Conservation (phyloP, 495 filamentous ascomycete species). For the Achaetomiella virescens region DNA sequence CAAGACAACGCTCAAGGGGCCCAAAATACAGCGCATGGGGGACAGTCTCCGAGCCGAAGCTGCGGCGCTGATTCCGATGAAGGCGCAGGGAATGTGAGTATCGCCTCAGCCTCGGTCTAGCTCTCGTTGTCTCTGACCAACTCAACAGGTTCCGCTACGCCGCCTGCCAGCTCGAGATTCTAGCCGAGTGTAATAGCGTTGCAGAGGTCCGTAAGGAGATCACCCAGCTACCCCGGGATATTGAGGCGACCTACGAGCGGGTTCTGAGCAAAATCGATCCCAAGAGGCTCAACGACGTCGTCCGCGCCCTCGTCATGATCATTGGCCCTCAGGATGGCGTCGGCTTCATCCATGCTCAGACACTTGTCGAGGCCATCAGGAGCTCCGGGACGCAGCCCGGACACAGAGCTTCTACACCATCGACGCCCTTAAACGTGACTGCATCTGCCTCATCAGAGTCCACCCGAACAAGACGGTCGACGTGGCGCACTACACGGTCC, state of each 20-base stretch:
- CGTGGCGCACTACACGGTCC: constrained; percentile 17
- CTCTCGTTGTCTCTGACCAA: background rate
- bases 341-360: background rate
- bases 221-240: constrained; percentile 28
- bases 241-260: constrained; percentile 38
- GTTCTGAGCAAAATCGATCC: constrained; percentile 27
- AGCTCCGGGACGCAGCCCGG: background rate
- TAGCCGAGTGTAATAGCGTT: constrained; percentile 20
- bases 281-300: constrained; percentile 23
- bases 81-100: constrained; percentile 35
- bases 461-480: background rate
- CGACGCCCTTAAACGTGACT: background rate
- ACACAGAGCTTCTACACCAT: background rate
- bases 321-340: background rate
- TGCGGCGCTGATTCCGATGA: constrained; percentile 17
- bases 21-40: constrained; percentile 22
- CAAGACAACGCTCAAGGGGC: constrained; percentile 13
- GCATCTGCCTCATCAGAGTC: constrained; percentile 7
- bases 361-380: background rate
- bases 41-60: constrained; percentile 20
- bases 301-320: background rate
- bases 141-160: constrained; percentile 37
- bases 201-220: constrained; percentile 23
- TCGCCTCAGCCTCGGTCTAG: background rate
- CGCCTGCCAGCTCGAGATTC: constrained; percentile 38